Evolutionary conservation across 441 rosid genomes (phyloP).

Genomic region (Aleurites moluccanus): DNA sequence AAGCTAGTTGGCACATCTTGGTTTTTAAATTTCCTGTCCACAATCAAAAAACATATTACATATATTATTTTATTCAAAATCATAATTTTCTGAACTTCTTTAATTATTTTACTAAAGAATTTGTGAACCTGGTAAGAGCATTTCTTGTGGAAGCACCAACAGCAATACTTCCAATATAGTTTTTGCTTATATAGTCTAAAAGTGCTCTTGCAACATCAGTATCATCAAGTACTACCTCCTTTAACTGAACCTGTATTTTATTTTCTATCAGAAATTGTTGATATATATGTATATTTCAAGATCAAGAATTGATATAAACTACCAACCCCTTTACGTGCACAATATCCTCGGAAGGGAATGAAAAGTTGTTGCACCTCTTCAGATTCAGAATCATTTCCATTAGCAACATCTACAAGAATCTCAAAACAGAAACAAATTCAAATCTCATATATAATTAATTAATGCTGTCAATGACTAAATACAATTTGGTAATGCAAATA

Average conservation of each 20-base stretch:
- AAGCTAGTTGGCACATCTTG: constrained; percentile 48
- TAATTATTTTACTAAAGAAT: background rate
- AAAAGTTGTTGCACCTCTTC: constrained; percentile 49
- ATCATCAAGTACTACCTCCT: constrained; percentile 66
- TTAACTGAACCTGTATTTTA: constrained; percentile 46
- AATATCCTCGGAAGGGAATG: constrained; percentile 51
- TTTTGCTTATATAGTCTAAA: constrained; percentile 54
- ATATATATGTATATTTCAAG: background rate
- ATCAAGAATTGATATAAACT: background rate
- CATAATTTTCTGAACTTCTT: background rate
- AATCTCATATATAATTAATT: too few relatives aligned
- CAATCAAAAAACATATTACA: background rate
- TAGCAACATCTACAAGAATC: constrained; percentile 26
- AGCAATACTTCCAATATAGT: constrained; percentile 52
- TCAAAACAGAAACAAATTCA: constrained; percentile 4
- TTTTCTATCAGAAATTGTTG: background rate
- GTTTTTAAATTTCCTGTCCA: constrained; percentile 45
- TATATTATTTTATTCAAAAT: background rate
- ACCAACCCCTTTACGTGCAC: constrained; percentile 64
- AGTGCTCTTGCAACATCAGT: constrained; percentile 60
- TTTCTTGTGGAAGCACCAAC: constrained; percentile 64
- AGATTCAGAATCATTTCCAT: constrained; percentile 30
- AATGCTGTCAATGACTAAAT: too few relatives aligned
- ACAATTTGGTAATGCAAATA: too few relatives aligned
- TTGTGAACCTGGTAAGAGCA: constrained; percentile 53